Conservation (phyloP, 495 filamentous ascomycete species). For the Penicillium manginii region DNA sequence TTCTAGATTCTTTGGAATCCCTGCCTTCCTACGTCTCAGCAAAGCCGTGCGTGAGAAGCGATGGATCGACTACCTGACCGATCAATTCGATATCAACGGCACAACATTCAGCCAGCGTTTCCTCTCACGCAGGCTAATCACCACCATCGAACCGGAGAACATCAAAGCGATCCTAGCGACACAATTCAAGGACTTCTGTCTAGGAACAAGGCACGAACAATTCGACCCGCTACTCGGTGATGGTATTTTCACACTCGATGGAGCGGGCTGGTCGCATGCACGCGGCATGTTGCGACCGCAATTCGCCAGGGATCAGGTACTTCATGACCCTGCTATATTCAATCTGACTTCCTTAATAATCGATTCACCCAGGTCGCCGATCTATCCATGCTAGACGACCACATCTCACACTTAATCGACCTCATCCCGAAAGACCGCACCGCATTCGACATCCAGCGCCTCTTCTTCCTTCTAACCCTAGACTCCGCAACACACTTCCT, state of each 20-base stretch:
- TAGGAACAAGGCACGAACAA: constrained; percentile 48
- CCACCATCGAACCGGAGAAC: constrained; percentile 79
- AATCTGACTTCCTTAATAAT: background rate
- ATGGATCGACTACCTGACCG: constrained; percentile 40
- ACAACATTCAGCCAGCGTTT: constrained; percentile 39
- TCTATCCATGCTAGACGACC: constrained; percentile 56
- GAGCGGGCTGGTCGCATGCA: constrained; percentile 64
- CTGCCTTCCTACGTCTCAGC: constrained; percentile 29
- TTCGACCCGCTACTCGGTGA: constrained; percentile 58
- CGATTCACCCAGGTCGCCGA: constrained; percentile 39
- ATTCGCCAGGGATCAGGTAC: constrained; percentile 54
- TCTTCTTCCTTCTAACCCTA: constrained; percentile 65
- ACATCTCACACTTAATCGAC: constrained; percentile 58
- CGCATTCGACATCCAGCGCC: constrained; percentile 62
- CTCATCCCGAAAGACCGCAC: constrained; percentile 47
- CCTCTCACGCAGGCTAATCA: constrained; percentile 35
- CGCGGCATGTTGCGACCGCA: constrained; percentile 57
- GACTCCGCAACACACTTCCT: constrained; percentile 73
- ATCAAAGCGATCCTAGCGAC: constrained; percentile 83
- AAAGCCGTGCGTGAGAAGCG: constrained; percentile 36
- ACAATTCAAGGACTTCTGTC: constrained; percentile 71
- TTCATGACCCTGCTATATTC: background rate
- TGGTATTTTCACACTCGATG: constrained; percentile 75
- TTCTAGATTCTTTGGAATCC: constrained; percentile 37
- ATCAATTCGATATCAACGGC: constrained; percentile 37